Base-by-base conservation (phyloP, 768 basidiomycete genomes). In the Lentinula edodes region DNA sequence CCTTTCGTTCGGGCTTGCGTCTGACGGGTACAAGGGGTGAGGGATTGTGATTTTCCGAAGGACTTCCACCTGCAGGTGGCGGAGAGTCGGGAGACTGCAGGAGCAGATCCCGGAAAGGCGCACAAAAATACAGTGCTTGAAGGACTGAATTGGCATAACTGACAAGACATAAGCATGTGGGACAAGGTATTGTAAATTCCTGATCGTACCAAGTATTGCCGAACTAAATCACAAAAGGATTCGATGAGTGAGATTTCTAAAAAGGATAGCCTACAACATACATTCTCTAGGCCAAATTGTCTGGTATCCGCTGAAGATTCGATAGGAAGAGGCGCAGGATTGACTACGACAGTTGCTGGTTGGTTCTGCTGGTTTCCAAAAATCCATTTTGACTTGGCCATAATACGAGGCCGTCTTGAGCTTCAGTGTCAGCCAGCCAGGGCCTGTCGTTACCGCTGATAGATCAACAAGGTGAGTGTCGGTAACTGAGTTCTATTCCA, bases 91-190 rank as follows among this genome's bases (percentile, higher is more conserved):
- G 68, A 62, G 81, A 79, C 66, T 89, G 91, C n/a, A 90, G 75
- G 66, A 98, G 80, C 61, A 97, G 90, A 54, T 95, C 90, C 55
- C 95, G 84, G 72, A 99, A 98, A 1, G 96, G 95, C 23, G 84
- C 76, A 72, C 95, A 98, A 73, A 95, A 96, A 77, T 98, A 99
- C 60, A 98, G 84, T 0, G 97, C 89, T 73, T 99, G 96, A 15
- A 99, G 82, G 23, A 99, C 94, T n/a, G 96, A 97, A 75, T 98
- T 99, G 77, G 91, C 95, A 74, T 99, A 99, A 76, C 95, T 95
- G 72, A 36, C 23, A 62, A 58, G 35, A 65, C 36, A 52, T 59
- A 54, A 34, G 67, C 72, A 1, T 34, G 12, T 18, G 7, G 20
- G 12, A 48, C 20, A 28, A 48, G 46, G 20, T 48, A 23, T 48